Conservation (phyloP, 2,329 filamentous ascomycete species). For the Trichoderma brevicompactum region DNA sequence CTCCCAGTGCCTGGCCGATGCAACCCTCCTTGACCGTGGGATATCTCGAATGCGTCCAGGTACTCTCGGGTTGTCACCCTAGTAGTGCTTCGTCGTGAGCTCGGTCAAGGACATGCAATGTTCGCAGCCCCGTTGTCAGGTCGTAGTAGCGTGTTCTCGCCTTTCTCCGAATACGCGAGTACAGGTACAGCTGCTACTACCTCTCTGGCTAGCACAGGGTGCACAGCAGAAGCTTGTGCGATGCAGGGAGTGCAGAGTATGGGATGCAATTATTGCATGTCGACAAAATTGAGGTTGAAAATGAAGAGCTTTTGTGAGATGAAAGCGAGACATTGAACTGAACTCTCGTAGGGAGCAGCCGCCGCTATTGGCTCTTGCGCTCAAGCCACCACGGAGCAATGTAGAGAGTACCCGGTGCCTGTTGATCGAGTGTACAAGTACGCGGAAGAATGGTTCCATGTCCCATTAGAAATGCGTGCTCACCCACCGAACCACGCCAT, state of each 20-base stretch:
- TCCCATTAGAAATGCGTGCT: not conserved
- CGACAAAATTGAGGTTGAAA: not conserved
- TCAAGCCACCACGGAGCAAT: not conserved
- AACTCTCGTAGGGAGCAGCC: not conserved
- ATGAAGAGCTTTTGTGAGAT: constrained; percentile 2
- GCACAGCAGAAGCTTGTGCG: not conserved
- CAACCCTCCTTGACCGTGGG: constrained; percentile 15
- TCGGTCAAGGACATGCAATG: constrained; percentile 10
- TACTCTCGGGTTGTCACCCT: constrained; percentile 17
- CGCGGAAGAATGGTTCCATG: not conserved
- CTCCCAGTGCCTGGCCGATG: constrained; percentile 22
- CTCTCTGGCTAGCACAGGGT: constrained; percentile 11
- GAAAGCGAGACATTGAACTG: constrained; percentile 12
- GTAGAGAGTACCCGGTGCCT: not conserved
- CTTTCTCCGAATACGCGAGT: constrained; percentile 13
- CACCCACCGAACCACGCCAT: not conserved
- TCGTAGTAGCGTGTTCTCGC: constrained; percentile 1
- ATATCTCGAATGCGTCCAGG: constrained; percentile 9
- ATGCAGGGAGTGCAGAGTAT: not conserved
- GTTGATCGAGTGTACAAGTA: not conserved
- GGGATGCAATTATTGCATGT: not conserved
- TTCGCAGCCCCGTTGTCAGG: not conserved
- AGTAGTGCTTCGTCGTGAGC: constrained; percentile 3
- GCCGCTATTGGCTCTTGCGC: constrained; percentile 11
- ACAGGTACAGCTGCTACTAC: not conserved